These are phyloP conservation scores for Skeletonema potamos DNA, from an alignment of 108 stramenopile genomes.

Conservation along the genomic window DNA sequence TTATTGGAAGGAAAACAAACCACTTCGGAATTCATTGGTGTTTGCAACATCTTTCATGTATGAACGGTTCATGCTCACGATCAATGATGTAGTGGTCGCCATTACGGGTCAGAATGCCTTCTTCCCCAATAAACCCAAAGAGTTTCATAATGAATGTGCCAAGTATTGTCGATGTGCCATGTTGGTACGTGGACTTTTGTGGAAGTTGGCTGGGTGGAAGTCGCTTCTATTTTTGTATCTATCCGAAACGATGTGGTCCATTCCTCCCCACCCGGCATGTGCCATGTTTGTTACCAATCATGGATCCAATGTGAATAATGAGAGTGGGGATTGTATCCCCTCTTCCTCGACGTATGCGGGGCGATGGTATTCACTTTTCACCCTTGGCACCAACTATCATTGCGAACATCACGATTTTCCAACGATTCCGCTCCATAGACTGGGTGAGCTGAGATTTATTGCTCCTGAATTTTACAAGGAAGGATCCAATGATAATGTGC, in stretches of 20 bases:
- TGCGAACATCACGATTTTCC: conserved; percentile 89
- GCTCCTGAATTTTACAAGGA: conserved; percentile 76
- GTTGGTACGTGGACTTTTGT: conserved; percentile 40
- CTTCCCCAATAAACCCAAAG: conserved; percentile 75
- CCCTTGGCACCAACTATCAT: conserved; percentile 77
- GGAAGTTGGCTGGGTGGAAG: conserved; percentile 63
- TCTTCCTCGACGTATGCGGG: conserved; percentile 73
- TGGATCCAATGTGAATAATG: conserved; percentile 38
- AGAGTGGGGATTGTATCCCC: conserved; percentile 43
- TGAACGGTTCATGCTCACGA: conserved; percentile 64
- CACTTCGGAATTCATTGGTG: conserved; percentile 48
- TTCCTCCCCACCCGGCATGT: conserved; percentile 80
- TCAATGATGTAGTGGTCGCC: conserved; percentile 74
- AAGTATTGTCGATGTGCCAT: conserved; percentile 62
- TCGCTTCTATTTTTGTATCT: conserved; percentile 64
- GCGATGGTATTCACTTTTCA: conserved; percentile 58
- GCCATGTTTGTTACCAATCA: conserved; percentile 87
- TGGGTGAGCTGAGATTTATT: conserved; percentile 59
- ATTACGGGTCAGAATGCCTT: conserved; percentile 67
- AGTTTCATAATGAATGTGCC: conserved; percentile 72
- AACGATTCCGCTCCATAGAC: conserved; percentile 67
- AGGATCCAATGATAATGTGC: conserved; percentile 52
- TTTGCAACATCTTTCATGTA: conserved; percentile 65
- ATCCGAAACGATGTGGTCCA: conserved; percentile 71
- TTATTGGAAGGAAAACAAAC: conserved; percentile 48